phyloP scores from a whole-genome alignment of 1,284 basidiomycete species.

The Tremellales sp. region DNA sequence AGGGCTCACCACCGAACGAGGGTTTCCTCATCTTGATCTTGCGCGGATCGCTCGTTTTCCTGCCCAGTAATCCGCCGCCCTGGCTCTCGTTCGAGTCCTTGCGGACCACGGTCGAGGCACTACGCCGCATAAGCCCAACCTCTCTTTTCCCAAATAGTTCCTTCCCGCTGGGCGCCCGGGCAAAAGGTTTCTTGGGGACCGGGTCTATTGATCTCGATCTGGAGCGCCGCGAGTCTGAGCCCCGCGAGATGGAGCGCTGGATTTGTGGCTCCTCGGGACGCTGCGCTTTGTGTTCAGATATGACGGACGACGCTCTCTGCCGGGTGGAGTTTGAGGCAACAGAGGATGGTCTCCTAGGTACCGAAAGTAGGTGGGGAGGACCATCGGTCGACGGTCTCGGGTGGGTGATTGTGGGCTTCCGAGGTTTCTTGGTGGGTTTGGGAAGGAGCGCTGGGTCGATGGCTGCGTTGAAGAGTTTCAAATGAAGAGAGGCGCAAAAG shows the following conservation, averaged over 20 bases:
- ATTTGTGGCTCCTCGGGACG: conserved; percentile 1
- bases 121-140: conserved; percentile 28
- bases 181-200: conserved; percentile 15
- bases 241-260: conserved; percentile 1
- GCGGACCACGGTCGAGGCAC: conserved; percentile 11
- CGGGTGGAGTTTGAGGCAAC: conserved; percentile 3
- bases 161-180: conserved; percentile 35
- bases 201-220: conserved; percentile 24
- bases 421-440: conserved; percentile 26
- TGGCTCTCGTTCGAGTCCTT: conserved; percentile 14
- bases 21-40: conserved; percentile 4
- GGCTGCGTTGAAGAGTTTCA: conserved; percentile 37
- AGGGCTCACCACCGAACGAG: conserved; percentile 6
- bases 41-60: conserved; percentile 26
- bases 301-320: neutral
- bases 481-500: conserved; percentile 30
- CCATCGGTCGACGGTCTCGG: conserved; percentile 17
- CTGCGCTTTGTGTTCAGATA: conserved; percentile 1
- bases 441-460: conserved; percentile 28
- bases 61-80: conserved; percentile 24
- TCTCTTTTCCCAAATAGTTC: conserved; percentile 37
- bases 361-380: neutral
- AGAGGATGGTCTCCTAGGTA: too few relatives aligned
- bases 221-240: conserved; percentile 18
- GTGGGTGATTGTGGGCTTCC: conserved; percentile 35